Evolutionary conservation across 495 filamentous ascomycete genomes (phyloP).

Genomic region (Evansstolkia leycettana): DNA sequence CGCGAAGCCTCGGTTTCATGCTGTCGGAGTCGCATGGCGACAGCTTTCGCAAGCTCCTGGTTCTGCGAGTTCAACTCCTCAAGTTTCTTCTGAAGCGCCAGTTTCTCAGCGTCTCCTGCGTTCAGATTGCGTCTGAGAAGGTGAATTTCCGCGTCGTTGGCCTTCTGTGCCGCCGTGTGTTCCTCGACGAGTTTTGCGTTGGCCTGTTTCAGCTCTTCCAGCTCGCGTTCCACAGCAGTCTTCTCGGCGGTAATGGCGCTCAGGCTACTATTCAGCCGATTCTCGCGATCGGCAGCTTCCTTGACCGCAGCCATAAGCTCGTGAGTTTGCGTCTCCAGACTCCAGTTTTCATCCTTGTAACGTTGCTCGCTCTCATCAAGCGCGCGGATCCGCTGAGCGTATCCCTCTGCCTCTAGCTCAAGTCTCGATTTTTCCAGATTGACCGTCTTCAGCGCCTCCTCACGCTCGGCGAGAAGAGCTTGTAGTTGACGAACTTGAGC

Average conservation of each 20-base stretch:
- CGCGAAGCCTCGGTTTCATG: slow-evolving; percentile 47
- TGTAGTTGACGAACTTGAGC: slow-evolving; percentile 84
- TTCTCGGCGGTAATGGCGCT: slow-evolving; percentile 62
- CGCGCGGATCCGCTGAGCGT: slow-evolving; percentile 62
- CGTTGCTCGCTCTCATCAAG: slow-evolving; percentile 89
- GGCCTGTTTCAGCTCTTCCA: slow-evolving; percentile 74
- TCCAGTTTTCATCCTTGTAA: slow-evolving; percentile 98
- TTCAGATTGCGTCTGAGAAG: slow-evolving; percentile 62
- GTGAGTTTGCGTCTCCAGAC: slow-evolving; percentile 77
- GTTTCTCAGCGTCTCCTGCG: slow-evolving; percentile 61
- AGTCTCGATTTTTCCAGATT: slow-evolving; percentile 63
- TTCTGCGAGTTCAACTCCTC: slow-evolving; percentile 81
- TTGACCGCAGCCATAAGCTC: slow-evolving; percentile 58
- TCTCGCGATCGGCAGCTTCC: slow-evolving; percentile 67
- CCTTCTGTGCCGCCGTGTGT: slow-evolving; percentile 58
- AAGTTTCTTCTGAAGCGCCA: slow-evolving; percentile 63
- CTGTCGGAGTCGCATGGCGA: slow-evolving; percentile 57
- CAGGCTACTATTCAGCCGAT: slow-evolving; percentile 60
- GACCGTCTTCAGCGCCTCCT: slow-evolving; percentile 66
- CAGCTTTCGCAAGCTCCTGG: slow-evolving; percentile 71
- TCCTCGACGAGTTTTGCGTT: slow-evolving; percentile 74
- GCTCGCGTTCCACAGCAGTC: slow-evolving; percentile 58
- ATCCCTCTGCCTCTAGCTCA: slow-evolving; percentile 68
- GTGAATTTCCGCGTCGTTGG: slow-evolving; percentile 78
- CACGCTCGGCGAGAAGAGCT: slow-evolving; percentile 66